These are phyloP conservation scores for Paraphaeosphaeria minitans DNA, from an alignment of 2,329 filamentous ascomycete genomes.

Conservation along the genomic window DNA sequence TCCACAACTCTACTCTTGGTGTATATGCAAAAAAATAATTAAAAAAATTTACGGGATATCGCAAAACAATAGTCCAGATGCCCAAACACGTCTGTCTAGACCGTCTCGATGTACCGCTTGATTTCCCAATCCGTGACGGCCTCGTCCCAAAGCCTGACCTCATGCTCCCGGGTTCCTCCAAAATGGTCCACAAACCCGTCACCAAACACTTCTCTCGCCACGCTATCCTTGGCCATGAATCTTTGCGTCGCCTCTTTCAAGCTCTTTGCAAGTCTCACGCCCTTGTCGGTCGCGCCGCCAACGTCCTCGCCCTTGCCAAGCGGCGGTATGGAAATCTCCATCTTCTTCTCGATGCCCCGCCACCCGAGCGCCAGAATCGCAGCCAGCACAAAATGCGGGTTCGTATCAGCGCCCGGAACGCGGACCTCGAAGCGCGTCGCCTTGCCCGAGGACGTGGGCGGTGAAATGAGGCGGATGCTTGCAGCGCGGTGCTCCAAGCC, in stretches of 20 bases:
- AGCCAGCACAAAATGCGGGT: conserved; percentile 84
- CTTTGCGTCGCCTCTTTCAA: conserved; percentile 81
- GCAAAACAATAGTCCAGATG: neutral
- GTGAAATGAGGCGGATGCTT: conserved; percentile 85
- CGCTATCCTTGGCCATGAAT: conserved; percentile 77
- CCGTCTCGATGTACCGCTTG: conserved; percentile 44
- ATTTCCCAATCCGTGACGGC: conserved; percentile 95
- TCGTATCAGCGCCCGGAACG: conserved; percentile 91
- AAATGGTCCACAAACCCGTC: conserved; percentile 97
- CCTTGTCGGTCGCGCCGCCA: conserved; percentile 72
- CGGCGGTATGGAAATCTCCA: conserved; percentile 80
- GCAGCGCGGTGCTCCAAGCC: conserved; percentile 93
- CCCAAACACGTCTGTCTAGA: conserved; percentile 20
- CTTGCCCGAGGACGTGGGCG: conserved; percentile 81
- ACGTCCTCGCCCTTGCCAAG: conserved; percentile 85
- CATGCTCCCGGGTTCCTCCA: conserved; percentile 89
- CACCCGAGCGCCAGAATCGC: conserved; percentile 88
- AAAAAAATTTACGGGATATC: conserved; percentile 10
- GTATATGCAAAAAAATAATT: neutral
- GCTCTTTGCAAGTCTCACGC: conserved; percentile 79
- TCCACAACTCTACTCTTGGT: neutral
- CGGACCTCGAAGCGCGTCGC: conserved; percentile 92
- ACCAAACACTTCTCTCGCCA: conserved; percentile 92
- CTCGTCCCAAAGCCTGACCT: conserved; percentile 89
- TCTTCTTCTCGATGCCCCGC: conserved; percentile 89